Evolutionary conservation across 768 basidiomycete genomes (phyloP), one percentile per base, ranked within the genome.

Genomic region (Mycena galopus): DNA sequence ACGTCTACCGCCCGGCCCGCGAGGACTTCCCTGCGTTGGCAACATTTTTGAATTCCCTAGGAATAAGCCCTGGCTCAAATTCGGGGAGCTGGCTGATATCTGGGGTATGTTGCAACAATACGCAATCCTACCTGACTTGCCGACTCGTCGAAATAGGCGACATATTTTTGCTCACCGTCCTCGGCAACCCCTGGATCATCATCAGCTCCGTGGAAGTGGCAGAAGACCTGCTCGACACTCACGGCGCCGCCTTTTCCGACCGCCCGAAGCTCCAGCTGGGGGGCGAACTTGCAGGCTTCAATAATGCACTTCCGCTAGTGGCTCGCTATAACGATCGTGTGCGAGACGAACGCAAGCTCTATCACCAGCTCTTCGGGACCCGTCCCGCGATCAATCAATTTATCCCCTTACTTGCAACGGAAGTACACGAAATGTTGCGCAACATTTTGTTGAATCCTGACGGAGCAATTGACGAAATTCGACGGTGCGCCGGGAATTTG

Each of bases 181-280:
- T 89, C 11, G 87, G 84, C 4, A 86, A 88, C 67, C 82, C 82
- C 47, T 82, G 87, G 44, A 51, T 89, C 35, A 76, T 90, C 61
- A 29, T 90, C n/a, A 89, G 88, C 76, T 84, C 82, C 0, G 73
- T 71, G 9, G 75, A 84, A 30, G 67, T 75, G 4, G 88, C 88
- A 3, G 74, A 81, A n/a, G 86, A 88, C 37, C 80, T 90, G 79
- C 84, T 90, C 27, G 86, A 89, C 51, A 86, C 84, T 72, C 87
- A 85, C 65, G 86, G 89, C 33, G 79, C 83, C 14, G 83, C 85
- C 30, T 90, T 90, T 74, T 90, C 90, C 17, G 89, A 90, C 78
- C 82, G 90, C 37, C 88, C 90, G 0, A 66, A 81, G 17, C 74
- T 84, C 60, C 80, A 79, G 47, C 85, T 87, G 84, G 81, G 82